Evolutionary conservation across 257 asterid species (phyloP), one percentile per base, ranked within the genome.

Genomic region (Petunia axillaris): DNA sequence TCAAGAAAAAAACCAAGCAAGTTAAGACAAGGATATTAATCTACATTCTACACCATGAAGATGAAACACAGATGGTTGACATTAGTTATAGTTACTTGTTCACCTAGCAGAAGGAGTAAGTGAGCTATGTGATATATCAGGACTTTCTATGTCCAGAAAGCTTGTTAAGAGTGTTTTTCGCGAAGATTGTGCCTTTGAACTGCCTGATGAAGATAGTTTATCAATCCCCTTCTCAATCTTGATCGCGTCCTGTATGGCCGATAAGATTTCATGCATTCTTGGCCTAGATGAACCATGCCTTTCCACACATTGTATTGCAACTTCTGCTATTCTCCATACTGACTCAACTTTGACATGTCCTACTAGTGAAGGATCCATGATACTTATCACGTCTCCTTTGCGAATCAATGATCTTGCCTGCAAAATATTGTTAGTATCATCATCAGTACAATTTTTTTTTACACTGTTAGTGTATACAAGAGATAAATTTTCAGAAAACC

Each of bases 81-180:
- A 46, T 58, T 59, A n/a, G 35, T 38, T 43, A 15, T 74, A 3
- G 2, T 82, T 54, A 82, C 16, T 9, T 16, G 62, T 77, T 89
- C 80, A 96, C 89, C 98, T 91, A 59, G 99, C 90, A 55, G 97
- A 85, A 38, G 99, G 99, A 85, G 88, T 35, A 44, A 96, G 76
- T 63, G 97, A 90, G 15, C 94, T 97, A 73, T 85, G 88, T 55
- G 98, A 94, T 81, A 96, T 58, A 70, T 91, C 91, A 14, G 99
- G 99, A 79, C 98, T 96, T 84, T 94, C 91, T 50, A 90, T 83
- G 81, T 95, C 99, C 60, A 96, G 98, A 84, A 96, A 94, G 88
- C 92, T 94, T 15, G 99, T 94, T 68, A 96, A 83, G 9, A 96
- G 94, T 75, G 99, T 96, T 82, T 89, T 96, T 64, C 99, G 76